Percentiles rank a stretch among this genome's conserved stretches.
phyloP scores from a whole-genome alignment of 2,329 filamentous ascomycete species.

The Claviceps spartinae region DNA sequence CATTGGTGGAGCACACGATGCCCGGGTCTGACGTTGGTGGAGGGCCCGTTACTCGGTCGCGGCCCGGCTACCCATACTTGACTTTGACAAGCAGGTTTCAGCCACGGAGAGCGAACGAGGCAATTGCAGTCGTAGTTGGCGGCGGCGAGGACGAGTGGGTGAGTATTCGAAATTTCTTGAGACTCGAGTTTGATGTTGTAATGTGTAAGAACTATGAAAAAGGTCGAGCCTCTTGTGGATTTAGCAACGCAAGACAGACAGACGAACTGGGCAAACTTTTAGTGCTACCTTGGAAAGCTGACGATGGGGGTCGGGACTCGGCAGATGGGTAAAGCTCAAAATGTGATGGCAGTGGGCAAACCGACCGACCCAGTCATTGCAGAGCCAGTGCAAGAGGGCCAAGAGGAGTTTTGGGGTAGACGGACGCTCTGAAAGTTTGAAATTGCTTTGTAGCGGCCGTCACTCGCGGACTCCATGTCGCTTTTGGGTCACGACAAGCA shows the following conservation, averaged over 20 bases:
- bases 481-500: not conserved
- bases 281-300: not conserved
- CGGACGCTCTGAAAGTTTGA: not conserved
- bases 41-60: not conserved
- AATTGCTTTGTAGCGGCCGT: not conserved
- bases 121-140: not conserved
- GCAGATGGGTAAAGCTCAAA: slow-evolving; percentile 1
- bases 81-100: not conserved
- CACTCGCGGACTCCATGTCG: not conserved
- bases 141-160: not conserved
- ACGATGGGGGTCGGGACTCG: not conserved
- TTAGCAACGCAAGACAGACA: not conserved
- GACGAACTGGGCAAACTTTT: not conserved
- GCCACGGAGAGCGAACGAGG: not conserved
- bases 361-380: slow-evolving; percentile 1
- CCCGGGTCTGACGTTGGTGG: not conserved
- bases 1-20: not conserved
- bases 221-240: not conserved
- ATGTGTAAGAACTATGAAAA: not conserved
- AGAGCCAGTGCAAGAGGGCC: not conserved
- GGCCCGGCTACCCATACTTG: slow-evolving; percentile 1
- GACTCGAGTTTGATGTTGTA: not conserved
- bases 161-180: not conserved
- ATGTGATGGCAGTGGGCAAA: not conserved
- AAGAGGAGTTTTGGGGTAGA: not conserved